Percentiles rank a stretch among this genome's conserved stretches.
phyloP scores from a whole-genome alignment of 2,329 filamentous ascomycete species.

The Exserohilum turcica region DNA sequence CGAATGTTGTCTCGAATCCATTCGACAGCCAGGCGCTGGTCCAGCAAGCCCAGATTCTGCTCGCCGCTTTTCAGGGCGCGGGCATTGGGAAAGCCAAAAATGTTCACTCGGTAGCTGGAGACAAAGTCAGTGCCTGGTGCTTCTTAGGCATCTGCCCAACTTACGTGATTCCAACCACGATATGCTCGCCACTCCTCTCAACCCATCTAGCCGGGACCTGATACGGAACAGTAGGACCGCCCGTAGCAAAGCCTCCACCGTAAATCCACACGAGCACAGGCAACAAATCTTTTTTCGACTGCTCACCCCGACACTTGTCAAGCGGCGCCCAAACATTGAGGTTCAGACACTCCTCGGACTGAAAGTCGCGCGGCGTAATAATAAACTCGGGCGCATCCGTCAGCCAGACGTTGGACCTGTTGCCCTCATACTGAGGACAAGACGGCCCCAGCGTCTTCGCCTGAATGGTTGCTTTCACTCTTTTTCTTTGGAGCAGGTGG shows the following conservation, averaged over 20 bases:
- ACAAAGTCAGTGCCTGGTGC: background rate
- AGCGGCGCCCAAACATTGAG: slow-evolving; percentile 55
- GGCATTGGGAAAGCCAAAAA: slow-evolving; percentile 50
- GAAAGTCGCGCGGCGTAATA: slow-evolving; percentile 23
- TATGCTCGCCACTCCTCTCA: slow-evolving; percentile 44
- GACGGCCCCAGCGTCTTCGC: slow-evolving; percentile 34
- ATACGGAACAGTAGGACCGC: slow-evolving; percentile 53
- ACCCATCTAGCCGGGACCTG: slow-evolving; percentile 36
- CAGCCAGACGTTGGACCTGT: slow-evolving; percentile 26
- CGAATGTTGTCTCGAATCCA: slow-evolving; percentile 50
- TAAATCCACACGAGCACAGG: slow-evolving; percentile 56
- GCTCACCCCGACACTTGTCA: slow-evolving; percentile 2
- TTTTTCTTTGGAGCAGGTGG: slow-evolving; percentile 33
- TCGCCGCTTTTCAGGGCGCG: slow-evolving; percentile 31
- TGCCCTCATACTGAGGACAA: slow-evolving; percentile 34
- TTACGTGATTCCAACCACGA: slow-evolving; percentile 44
- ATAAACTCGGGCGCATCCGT: slow-evolving; percentile 34
- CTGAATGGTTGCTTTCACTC: slow-evolving; percentile 28
- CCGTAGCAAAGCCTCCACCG: slow-evolving; percentile 54
- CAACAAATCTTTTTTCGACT: slow-evolving; percentile 27
- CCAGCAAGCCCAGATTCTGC: slow-evolving; percentile 49
- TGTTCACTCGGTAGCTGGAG: slow-evolving; percentile 44
- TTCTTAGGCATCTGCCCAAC: slow-evolving; percentile 35
- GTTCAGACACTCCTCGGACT: slow-evolving; percentile 54
- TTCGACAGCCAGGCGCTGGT: slow-evolving; percentile 48